Evolutionary conservation across 2,329 filamentous ascomycete genomes (phyloP).

Genomic region (Ampelomyces quisqualis): DNA sequence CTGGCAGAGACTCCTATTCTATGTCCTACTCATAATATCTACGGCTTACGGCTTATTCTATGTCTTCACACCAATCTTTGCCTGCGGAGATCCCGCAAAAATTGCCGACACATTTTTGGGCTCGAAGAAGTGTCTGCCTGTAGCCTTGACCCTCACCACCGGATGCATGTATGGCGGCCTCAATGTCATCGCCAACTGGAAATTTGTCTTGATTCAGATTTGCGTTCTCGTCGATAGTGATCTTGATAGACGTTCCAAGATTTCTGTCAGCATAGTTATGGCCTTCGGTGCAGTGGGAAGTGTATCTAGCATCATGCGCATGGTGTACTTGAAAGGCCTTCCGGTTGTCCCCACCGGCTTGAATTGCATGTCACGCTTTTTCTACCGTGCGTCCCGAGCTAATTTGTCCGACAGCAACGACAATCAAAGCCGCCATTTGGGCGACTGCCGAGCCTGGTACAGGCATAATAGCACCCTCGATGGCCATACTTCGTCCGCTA

Average conservation of each 20-base stretch:
- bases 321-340: conserved; percentile 36
- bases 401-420: conserved; percentile 21
- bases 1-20: conserved; percentile 34
- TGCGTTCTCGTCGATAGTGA: conserved; percentile 44
- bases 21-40: conserved; percentile 24
- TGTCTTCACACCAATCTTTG: conserved; percentile 31
- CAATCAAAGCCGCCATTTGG: conserved; percentile 47
- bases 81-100: conserved; percentile 32
- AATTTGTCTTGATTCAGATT: conserved; percentile 39
- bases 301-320: conserved; percentile 33
- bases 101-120: conserved; percentile 24
- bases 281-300: conserved; percentile 45
- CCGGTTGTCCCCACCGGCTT: conserved; percentile 1
- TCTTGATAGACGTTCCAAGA: conserved; percentile 48
- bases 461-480: conserved; percentile 53
- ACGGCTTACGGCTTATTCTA: conserved; percentile 35
- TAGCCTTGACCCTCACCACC: conserved; percentile 20
- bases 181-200: conserved; percentile 40
- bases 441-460: conserved; percentile 53
- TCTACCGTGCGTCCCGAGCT: neutral
- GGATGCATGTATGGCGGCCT: conserved; percentile 38
- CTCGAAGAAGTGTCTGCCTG: conserved; percentile 26
- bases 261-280: conserved; percentile 50
- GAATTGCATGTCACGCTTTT: neutral
- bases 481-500: conserved; percentile 51